These are phyloP conservation scores for Boletus sp. DNA, from an alignment of 768 basidiomycete genomes.

Conservation along the genomic window DNA sequence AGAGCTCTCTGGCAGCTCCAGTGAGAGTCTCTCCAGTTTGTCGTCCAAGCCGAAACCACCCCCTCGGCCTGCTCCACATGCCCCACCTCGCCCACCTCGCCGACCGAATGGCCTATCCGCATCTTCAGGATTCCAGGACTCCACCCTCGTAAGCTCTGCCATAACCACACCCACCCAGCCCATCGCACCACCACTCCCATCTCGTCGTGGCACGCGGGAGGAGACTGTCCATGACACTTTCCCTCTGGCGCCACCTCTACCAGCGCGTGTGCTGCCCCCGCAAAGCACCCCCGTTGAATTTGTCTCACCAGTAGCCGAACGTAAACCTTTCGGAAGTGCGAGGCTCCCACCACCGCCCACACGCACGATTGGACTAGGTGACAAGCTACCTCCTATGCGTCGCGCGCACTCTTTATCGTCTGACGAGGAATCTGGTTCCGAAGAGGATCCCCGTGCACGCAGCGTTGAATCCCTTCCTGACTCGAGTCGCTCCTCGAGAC, in stretches of 20 bases:
- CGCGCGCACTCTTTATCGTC: constrained; percentile 40
- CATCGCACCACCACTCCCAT: constrained; percentile 40
- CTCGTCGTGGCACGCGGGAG: constrained; percentile 23
- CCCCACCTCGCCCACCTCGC: constrained; percentile 22
- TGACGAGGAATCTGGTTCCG: constrained; percentile 57
- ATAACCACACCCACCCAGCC: constrained; percentile 15
- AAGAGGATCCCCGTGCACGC: constrained; percentile 50
- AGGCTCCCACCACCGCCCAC: constrained; percentile 71
- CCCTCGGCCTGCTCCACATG: constrained; percentile 16
- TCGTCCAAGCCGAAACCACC: constrained; percentile 21
- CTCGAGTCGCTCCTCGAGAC: constrained; percentile 62
- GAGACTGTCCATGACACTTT: constrained; percentile 5
- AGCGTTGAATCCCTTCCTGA: constrained; percentile 61
- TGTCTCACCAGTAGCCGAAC: constrained; percentile 20
- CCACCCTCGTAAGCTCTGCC: background rate
- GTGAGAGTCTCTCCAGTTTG: constrained; percentile 12
- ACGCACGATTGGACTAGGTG: constrained; percentile 64
- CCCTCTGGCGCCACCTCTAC: constrained; percentile 29
- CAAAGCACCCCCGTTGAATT: constrained; percentile 15
- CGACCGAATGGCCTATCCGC: constrained; percentile 5
- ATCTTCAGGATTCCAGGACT: background rate
- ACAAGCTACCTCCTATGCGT: constrained; percentile 64
- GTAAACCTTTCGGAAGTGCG: constrained; percentile 26
- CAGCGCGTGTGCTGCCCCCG: constrained; percentile 32
- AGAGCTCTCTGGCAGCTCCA: constrained; percentile 22